phyloP scores from a whole-genome alignment of 1,284 basidiomycete species.

The Vanrija humicola region DNA sequence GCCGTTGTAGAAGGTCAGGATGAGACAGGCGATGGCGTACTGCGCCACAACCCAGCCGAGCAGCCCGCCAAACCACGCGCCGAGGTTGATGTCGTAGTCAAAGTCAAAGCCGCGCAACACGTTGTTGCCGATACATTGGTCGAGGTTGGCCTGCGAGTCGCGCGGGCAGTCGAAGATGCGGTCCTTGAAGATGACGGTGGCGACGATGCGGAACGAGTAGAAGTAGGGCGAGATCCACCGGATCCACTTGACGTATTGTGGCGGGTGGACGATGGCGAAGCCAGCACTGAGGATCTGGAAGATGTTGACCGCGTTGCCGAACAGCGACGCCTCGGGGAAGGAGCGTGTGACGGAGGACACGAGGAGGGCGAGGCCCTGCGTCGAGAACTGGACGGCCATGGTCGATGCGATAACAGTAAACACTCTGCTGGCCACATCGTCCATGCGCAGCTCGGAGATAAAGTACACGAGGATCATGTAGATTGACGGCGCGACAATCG shows the following conservation, averaged over 20 bases:
- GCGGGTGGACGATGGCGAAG: slow-evolving; percentile 46
- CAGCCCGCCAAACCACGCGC: slow-evolving; percentile 49
- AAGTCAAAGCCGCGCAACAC: slow-evolving; percentile 49
- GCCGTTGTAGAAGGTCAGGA: slow-evolving; percentile 43
- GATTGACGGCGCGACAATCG: slow-evolving; percentile 39
- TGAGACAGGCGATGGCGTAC: slow-evolving; percentile 42
- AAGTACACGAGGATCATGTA: slow-evolving; percentile 48
- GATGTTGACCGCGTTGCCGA: slow-evolving; percentile 44
- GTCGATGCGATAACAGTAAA: slow-evolving; percentile 49
- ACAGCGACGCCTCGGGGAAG: slow-evolving; percentile 45
- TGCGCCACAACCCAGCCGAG: slow-evolving; percentile 44
- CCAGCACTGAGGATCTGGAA: slow-evolving; percentile 41
- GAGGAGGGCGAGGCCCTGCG: slow-evolving; percentile 49
- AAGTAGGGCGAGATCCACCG: slow-evolving; percentile 46
- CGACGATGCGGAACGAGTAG: slow-evolving; percentile 45
- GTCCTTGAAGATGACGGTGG: slow-evolving; percentile 48
- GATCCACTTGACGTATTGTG: slow-evolving; percentile 51
- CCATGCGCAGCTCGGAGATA: slow-evolving; percentile 45
- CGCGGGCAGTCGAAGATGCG: slow-evolving; percentile 48
- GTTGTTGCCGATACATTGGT: slow-evolving; percentile 50
- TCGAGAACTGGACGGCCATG: slow-evolving; percentile 49
- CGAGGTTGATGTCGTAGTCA: slow-evolving; percentile 38
- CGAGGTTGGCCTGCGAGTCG: slow-evolving; percentile 38
- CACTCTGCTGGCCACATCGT: slow-evolving; percentile 47
- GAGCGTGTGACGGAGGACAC: slow-evolving; percentile 43